Evolutionary conservation across 495 filamentous ascomycete genomes (phyloP), one percentile per base, ranked within the genome.

Genomic region (Aspergillus biplanus): DNA sequence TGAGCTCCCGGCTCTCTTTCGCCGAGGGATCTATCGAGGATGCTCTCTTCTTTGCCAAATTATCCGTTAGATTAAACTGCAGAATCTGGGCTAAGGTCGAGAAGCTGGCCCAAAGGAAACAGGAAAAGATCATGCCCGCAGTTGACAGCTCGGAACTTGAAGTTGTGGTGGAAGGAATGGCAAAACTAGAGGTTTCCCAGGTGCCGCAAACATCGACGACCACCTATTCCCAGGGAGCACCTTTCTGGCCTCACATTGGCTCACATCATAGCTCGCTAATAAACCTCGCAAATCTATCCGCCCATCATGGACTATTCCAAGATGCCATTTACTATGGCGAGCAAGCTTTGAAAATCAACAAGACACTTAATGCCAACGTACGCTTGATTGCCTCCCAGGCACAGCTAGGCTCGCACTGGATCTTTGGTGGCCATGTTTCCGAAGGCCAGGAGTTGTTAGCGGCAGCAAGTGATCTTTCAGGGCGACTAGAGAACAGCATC

Each of bases 241-340:
- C 83, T 12, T 93, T 95, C 64, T 99, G 95, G 95, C 79, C 84
- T 18, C 78, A 97, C 7, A 86, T 96, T 42, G 82, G 86, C 35
- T 85, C 85, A 8, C 79, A 97, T 33, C 89, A 91, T 69, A 85
- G 84, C 6, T 84, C 86, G 52, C 74, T 94, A 33, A 68, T 86
- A 52, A 87, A 92, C 58, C 83, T 96, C 6, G 91, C 92, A 5
- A 81, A 80, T 21, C 74, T 96, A 15, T 97, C 90, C 61, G 86
- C 91, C 5, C 87, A 93, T 58, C 84, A 93, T 67, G 94, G 96
- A 50, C 83, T 97, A 72, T 90, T 92, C 66, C 88, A 90, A 55
- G 96, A 98, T 71, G 90, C 93, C 7, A 78, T 94, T n/a, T 95
- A 92, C 73, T 96, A 96, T 67, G 85, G 89, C 7, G 89, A 97